Evolutionary conservation across 768 basidiomycete genomes (phyloP).

Genomic region (Inosperma sp.): DNA sequence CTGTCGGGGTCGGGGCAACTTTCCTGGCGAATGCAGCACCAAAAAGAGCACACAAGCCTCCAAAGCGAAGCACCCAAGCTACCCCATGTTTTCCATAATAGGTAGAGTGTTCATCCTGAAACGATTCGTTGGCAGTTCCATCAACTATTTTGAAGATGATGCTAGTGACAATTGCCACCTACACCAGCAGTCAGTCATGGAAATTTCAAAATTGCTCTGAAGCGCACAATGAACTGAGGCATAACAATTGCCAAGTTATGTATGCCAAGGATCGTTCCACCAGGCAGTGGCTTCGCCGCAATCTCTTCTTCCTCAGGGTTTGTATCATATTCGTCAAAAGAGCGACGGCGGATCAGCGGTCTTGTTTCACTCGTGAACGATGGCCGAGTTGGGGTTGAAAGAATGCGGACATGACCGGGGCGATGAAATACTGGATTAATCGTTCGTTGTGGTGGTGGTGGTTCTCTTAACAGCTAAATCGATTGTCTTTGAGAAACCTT

Average conservation of each 20-base stretch:
- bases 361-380: slow-evolving; percentile 39
- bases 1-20: slow-evolving; percentile 87
- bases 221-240: slow-evolving; percentile 86
- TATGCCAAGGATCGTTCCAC: slow-evolving; percentile 90
- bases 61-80: slow-evolving; percentile 91
- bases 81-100: slow-evolving; percentile 86
- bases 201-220: slow-evolving; percentile 5
- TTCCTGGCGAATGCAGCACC: slow-evolving; percentile 76
- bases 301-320: slow-evolving; percentile 35
- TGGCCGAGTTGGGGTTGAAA: slow-evolving; percentile 45
- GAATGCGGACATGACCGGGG: slow-evolving; percentile 48
- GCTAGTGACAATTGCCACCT: slow-evolving; percentile 86
- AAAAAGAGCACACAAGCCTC: slow-evolving; percentile 80
- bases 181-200: slow-evolving; percentile 7
- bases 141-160: slow-evolving; percentile 83
- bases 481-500: not conserved
- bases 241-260: slow-evolving; percentile 95
- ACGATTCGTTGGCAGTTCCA: slow-evolving; percentile 38
- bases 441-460: slow-evolving; percentile 36
- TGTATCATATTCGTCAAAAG: slow-evolving; percentile 46
- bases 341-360: slow-evolving; percentile 58
- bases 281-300: slow-evolving; percentile 53
- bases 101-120: slow-evolving; percentile 45
- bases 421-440: slow-evolving; percentile 27
- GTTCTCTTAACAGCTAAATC: slow-evolving; percentile 67